phyloP scores from a whole-genome alignment of 2,329 filamentous ascomycete species.

The Thielaviopsis cerberus region DNA sequence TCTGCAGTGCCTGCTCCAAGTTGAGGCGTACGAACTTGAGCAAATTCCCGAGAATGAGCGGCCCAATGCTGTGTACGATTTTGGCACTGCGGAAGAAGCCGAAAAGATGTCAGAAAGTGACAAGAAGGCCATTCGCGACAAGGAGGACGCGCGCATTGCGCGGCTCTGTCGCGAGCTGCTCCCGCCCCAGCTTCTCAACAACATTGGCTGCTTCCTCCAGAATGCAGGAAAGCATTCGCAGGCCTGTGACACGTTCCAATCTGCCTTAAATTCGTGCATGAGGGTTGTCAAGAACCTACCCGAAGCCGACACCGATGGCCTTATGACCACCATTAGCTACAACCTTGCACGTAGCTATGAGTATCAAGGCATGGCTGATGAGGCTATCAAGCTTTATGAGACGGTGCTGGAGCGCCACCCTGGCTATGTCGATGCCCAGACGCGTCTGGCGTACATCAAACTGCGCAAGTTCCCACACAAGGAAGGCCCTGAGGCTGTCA shows the following conservation, averaged over 20 bases:
- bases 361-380: constrained; percentile 57
- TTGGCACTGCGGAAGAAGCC: not conserved
- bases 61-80: constrained; percentile 19
- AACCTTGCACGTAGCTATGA: constrained; percentile 91
- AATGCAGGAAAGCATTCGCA: constrained; percentile 64
- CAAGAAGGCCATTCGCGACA: not conserved
- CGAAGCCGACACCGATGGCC: constrained; percentile 70
- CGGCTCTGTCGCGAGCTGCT: constrained; percentile 60
- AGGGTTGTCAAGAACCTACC: constrained; percentile 47
- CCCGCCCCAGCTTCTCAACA: constrained; percentile 85
- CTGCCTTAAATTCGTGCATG: constrained; percentile 74
- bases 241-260: constrained; percentile 76
- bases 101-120: constrained; percentile 1
- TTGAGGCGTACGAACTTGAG: constrained; percentile 75
- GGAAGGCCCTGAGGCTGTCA: constrained; percentile 70
- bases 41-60: constrained; percentile 39
- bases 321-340: constrained; percentile 92
- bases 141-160: constrained; percentile 40
- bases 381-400: constrained; percentile 78
- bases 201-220: constrained; percentile 90
- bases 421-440: constrained; percentile 83
- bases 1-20: constrained; percentile 74
- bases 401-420: constrained; percentile 65
- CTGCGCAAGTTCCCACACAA: constrained; percentile 64
- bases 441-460: constrained; percentile 76